phyloP scores from a whole-genome alignment of 108 stramenopile genomes.

The Chaetoceros muelleri region DNA sequence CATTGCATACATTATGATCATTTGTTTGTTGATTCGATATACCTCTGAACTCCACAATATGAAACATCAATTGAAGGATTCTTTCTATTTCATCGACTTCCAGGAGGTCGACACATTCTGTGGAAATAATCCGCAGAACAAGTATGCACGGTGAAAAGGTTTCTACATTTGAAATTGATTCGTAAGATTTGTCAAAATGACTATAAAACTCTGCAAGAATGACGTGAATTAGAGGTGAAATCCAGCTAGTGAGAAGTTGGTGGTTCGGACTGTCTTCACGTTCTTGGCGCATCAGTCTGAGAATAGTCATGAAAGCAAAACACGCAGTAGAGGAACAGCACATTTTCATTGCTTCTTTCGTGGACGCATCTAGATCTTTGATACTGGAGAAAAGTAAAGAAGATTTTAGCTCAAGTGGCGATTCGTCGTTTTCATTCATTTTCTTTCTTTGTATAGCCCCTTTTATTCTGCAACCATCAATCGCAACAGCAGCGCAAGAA shows the following conservation, averaged over 20 bases:
- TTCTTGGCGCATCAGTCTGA: too few species aligned
- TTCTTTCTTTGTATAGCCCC: neutral
- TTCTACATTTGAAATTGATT: too few species aligned
- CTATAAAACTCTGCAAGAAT: slow-evolving; percentile 1
- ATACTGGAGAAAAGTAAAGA: slow-evolving; percentile 24
- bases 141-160: too few species aligned
- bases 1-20: too few species aligned
- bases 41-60: too few species aligned
- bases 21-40: too few species aligned
- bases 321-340: neutral
- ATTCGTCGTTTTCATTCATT: neutral
- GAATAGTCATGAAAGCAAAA: neutral
- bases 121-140: too few species aligned
- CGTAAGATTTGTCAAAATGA: neutral
- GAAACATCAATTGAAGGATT: too few species aligned
- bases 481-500: slow-evolving; percentile 47
- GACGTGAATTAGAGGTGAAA: neutral
- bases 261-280: too few species aligned
- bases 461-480: slow-evolving; percentile 51
- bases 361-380: slow-evolving; percentile 18
- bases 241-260: too few species aligned
- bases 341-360: slow-evolving; percentile 1
- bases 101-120: too few species aligned
- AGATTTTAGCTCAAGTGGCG: slow-evolving; percentile 2
- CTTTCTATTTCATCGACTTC: too few species aligned